Base-by-base conservation (phyloP, 768 basidiomycete genomes). In the Scleroderma bovista region DNA sequence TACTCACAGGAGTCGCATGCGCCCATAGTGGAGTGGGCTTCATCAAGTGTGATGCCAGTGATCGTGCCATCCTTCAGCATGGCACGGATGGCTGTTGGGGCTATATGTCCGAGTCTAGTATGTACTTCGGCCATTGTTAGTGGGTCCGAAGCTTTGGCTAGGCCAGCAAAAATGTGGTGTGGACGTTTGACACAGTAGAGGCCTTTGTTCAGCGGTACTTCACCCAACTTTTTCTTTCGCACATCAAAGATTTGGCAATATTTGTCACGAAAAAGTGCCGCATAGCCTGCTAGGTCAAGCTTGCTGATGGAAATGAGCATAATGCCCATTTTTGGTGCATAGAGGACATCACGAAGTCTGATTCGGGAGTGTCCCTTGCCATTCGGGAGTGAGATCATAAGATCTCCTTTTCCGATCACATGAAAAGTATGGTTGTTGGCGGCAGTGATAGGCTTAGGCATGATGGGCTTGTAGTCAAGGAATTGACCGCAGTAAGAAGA, bases 361-460 rank as follows among this genome's bases (percentile, higher is more conserved):
- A 41, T 13, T 7, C 39, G 2, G 2, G 53, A 15, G 6, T 50
- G 20, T n/a, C 17, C 43, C 6, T 46, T 33, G 10, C 47, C 26
- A 12, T 55, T 55, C 0, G 51, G 51, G 7, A 55, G 1, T 19
- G 32, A 33, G 34, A 67, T 46, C 2, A 57, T 9, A 17, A 63
- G 51, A n/a, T 60, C 51, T 1, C 66, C 62, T 11, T 48, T 46
- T 3, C 58, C 60, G 3, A 53, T 44, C 10, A 24, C 43, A 31
- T 44, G 15, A 31, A 44, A 44, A 3, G 26, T 44, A 24, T 43
- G 42, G 6, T 56, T 52, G 54, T 20, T 17, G n/a, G 31, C 43
- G 6, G 26, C 19, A 7, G 55, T 62, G 50, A 71, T 70, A 13
- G 60, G 37, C 16, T 58, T 48, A 2, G 63, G 62, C 0, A 50